phyloP scores from a whole-genome alignment of 192 early-diverging fungal species.

The Coemansia sp. region DNA sequence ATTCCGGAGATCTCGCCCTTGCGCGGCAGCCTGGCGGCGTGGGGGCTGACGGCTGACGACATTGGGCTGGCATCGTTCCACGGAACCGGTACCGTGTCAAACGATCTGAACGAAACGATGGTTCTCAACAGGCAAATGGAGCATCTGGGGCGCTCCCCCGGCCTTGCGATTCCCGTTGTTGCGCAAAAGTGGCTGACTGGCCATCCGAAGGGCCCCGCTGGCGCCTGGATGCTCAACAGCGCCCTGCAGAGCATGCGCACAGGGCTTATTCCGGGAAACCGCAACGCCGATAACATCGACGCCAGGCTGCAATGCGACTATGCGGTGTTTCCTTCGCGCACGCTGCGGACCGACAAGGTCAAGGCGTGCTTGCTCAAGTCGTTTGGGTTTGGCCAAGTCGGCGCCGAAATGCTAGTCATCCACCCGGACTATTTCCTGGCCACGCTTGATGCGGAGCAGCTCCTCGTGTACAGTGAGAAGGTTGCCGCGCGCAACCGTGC shows the following conservation, averaged over 20 bases:
- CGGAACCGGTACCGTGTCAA: constrained; percentile 91
- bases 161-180: constrained; percentile 76
- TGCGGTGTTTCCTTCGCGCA: constrained; percentile 76
- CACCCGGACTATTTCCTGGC: constrained; percentile 73
- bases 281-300: constrained; percentile 43
- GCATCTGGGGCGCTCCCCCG: constrained; percentile 84
- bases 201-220: constrained; percentile 94
- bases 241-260: constrained; percentile 82
- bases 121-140: constrained; percentile 84
- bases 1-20: constrained; percentile 79
- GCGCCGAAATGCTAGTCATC: constrained; percentile 69
- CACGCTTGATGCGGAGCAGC: constrained; percentile 13
- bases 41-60: constrained; percentile 89
- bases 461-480: constrained; percentile 10
- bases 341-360: constrained; percentile 62
- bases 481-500: constrained; percentile 1
- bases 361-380: constrained; percentile 70
- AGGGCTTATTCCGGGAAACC: too few relatives aligned
- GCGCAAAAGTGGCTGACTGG: constrained; percentile 96
- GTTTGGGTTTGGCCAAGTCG: constrained; percentile 78
- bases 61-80: constrained; percentile 95
- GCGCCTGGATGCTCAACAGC: constrained; percentile 97
- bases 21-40: constrained; percentile 84
- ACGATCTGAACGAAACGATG: constrained; percentile 93
- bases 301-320: constrained; percentile 70